Percentiles rank a stretch among this genome's conserved stretches.
Evolutionary conservation across 352 stramenopile genomes (phyloP).

Genomic region (Phytophthora sp.): DNA sequence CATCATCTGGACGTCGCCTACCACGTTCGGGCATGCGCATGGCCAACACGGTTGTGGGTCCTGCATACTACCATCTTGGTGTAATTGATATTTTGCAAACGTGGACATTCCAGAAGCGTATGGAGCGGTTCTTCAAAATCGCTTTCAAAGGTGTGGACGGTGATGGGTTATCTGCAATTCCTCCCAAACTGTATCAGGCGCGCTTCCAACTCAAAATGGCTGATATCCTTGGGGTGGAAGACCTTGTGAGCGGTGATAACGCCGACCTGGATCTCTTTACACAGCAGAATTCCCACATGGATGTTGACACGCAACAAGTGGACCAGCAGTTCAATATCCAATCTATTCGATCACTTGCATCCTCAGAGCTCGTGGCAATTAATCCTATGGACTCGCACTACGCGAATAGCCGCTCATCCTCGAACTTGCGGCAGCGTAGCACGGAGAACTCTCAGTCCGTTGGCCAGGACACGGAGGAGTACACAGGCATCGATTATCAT

Average conservation of each 20-base stretch:
- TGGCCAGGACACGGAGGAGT: conserved; percentile 82
- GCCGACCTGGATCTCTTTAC: conserved; percentile 69
- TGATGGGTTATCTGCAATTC: conserved; percentile 85
- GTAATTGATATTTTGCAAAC: conserved; percentile 93
- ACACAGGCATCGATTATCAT: conserved; percentile 87
- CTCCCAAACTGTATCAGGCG: conserved; percentile 82
- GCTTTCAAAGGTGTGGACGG: conserved; percentile 80
- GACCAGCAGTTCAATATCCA: conserved; percentile 67
- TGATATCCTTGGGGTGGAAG: conserved; percentile 84
- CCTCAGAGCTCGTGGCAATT: conserved; percentile 67
- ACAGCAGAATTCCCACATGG: conserved; percentile 90
- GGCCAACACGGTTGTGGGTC: conserved; percentile 86
- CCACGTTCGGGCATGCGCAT: conserved; percentile 85
- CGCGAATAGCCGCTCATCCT: conserved; percentile 54
- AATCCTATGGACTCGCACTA: conserved; percentile 72
- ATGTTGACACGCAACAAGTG: conserved; percentile 73
- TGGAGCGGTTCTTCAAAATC: conserved; percentile 91
- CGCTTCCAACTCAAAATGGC: conserved; percentile 90
- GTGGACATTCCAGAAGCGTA: conserved; percentile 87
- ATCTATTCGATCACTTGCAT: conserved; percentile 69
- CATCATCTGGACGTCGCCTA: conserved; percentile 71
- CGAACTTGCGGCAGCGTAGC: conserved; percentile 60
- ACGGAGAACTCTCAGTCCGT: conserved; percentile 72
- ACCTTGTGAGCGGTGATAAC: conserved; percentile 55
- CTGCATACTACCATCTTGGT: conserved; percentile 90